These are phyloP conservation scores for Magnolia kwangsiensis DNA, from an alignment of 164 flowering plant species.

Conservation along the genomic window DNA sequence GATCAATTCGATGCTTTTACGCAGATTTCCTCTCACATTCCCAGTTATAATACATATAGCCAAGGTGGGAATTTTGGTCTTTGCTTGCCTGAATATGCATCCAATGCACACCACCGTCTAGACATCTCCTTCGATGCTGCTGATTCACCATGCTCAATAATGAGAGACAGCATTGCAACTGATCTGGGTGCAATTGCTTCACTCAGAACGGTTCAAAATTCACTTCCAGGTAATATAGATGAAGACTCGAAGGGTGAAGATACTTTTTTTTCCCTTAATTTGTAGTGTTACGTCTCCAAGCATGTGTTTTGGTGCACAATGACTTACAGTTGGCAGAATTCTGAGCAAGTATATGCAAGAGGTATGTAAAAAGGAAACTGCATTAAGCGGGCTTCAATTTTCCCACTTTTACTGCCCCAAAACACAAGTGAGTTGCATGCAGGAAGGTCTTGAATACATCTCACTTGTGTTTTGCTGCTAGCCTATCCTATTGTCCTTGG, in stretches of 20 bases:
- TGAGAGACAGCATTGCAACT: neutral
- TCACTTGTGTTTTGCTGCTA: neutral
- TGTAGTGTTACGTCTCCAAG: too few species aligned
- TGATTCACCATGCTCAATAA: neutral
- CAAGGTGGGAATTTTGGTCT: neutral
- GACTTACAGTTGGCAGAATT: neutral
- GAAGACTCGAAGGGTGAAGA: neutral
- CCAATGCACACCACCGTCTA: neutral
- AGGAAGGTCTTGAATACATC: neutral
- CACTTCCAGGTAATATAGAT: slow-evolving; percentile 2
- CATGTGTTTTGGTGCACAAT: neutral
- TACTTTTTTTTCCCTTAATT: too few species aligned
- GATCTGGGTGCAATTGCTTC: neutral
- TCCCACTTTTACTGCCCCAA: neutral
- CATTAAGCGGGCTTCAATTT: neutral
- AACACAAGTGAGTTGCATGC: neutral
- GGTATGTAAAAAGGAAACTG: neutral
- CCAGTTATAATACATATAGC: neutral
- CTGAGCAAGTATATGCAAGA: neutral
- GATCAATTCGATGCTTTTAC: neutral
- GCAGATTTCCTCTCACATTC: neutral
- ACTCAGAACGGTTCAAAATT: neutral
- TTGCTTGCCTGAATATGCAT: neutral
- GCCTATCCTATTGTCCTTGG: neutral
- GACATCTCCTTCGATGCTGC: neutral